Evolutionary conservation across 352 stramenopile species (phyloP), one percentile per base, ranked within the genome.

Genomic region (Phytophthora citricola): DNA sequence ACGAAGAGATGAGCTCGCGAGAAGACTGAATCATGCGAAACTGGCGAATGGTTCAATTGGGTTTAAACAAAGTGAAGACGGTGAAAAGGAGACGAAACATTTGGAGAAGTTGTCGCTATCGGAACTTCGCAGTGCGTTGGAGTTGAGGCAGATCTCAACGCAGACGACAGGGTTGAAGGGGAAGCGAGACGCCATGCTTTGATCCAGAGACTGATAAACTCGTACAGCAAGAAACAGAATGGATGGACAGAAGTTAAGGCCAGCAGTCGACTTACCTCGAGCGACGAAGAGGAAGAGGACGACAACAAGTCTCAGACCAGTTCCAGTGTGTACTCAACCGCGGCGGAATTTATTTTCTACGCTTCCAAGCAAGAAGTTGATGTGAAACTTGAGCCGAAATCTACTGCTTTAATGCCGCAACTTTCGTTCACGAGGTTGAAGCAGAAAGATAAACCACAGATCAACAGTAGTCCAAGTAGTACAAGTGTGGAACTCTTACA

Each of bases 311-410:
- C 75, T 0, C 66, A 71, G 7, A 63, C 58, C 10, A 76, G 63
- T 41, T 80, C 68, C 0, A 78, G 61, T 29, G 73, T 52, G 26
- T 87, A 87, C 48, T 87, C 78, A 14, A 66, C 52, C 3, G 73
- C 70, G 9, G 58, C 54, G 3, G 75, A 84, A 17, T 84, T 84
- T 44, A 59, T 87, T 9, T 87, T 81, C 43, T 85, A 79, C 29
- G 75, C 83, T 12, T 7, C n/a, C 31, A 56, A 54, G 41, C 24
- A 14, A 17, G 57, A 12, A 5, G 24, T 9, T 3, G 47, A 47
- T 10, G 9, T 26, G 2, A 38, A 58, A 3, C 26, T 43, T 17
- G 7, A 55, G 7, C 24, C 59, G 14, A 20, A 63, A 46, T 17
- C 44, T 14, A 66, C 39, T 10, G 20, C 40, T 8, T 43, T 70